Percentiles rank a stretch among this genome's conserved stretches.
Conservation (phyloP, 768 basidiomycete genomes). For the Kwoniella bestiolae region DNA sequence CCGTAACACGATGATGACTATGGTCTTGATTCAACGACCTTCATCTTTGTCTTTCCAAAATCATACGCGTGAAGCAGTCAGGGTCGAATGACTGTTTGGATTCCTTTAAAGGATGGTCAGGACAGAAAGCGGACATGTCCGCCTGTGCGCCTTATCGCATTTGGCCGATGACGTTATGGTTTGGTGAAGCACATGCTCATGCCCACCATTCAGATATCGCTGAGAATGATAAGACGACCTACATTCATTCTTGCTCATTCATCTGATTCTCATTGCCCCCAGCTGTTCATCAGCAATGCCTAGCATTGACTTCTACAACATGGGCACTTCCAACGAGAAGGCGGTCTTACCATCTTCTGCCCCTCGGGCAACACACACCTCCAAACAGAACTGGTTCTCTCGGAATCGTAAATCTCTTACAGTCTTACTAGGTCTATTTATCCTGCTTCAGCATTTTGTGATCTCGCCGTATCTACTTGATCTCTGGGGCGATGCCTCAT, state of each 20-base stretch:
- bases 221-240: neutral
- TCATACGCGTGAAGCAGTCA: constrained; percentile 8
- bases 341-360: constrained; percentile 21
- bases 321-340: constrained; percentile 16
- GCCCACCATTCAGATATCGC: neutral
- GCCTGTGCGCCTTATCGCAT: neutral
- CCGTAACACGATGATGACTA: neutral
- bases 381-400: constrained; percentile 3
- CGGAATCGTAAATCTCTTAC: constrained; percentile 16
- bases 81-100: neutral
- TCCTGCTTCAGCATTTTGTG: constrained; percentile 12
- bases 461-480: constrained; percentile 2
- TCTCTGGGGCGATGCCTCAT: constrained; percentile 3
- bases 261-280: neutral
- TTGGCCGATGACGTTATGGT: constrained; percentile 14
- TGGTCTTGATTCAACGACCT: neutral
- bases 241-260: neutral
- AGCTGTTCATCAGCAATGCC: constrained; percentile 2
- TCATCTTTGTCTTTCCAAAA: neutral
- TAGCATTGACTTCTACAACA: constrained; percentile 1
- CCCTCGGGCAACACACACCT: neutral
- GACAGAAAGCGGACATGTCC: neutral
- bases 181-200: neutral
- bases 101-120: neutral
- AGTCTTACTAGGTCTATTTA: constrained; percentile 17